Percentiles rank a stretch among this genome's conserved stretches.
Evolutionary conservation across 768 basidiomycete genomes (phyloP).

Genomic region (Coprinellus micaceus): DNA sequence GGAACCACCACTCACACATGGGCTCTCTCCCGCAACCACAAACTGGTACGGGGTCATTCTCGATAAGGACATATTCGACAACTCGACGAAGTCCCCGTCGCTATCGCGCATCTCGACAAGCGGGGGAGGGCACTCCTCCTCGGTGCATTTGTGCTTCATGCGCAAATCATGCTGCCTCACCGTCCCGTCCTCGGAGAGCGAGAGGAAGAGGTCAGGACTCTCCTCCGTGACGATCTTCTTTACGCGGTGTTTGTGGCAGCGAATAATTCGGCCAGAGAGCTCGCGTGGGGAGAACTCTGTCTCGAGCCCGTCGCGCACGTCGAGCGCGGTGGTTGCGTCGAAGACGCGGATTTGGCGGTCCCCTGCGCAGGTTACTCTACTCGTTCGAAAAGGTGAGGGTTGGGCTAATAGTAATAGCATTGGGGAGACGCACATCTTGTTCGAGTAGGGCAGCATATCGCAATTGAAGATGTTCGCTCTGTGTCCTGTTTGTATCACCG

Average conservation of each 20-base stretch:
- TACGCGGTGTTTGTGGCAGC: constrained; percentile 69
- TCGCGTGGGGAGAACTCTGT: constrained; percentile 43
- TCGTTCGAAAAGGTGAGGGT: constrained; percentile 10
- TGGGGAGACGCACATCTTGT: constrained; percentile 57
- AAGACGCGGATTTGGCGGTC: constrained; percentile 78
- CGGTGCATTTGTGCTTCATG: constrained; percentile 59
- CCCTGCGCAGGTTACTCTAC: constrained; percentile 68
- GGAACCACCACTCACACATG: constrained; percentile 50
- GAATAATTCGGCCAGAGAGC: constrained; percentile 50
- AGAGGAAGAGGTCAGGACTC: constrained; percentile 70
- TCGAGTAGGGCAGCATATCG: constrained; percentile 73
- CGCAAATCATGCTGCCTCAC: constrained; percentile 88
- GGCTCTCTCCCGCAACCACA: constrained; percentile 78
- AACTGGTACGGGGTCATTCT: constrained; percentile 79
- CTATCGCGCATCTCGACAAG: constrained; percentile 57
- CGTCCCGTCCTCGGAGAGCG: constrained; percentile 85
- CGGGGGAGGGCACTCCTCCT: constrained; percentile 61
- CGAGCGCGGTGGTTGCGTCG: constrained; percentile 51
- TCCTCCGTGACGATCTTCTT: constrained; percentile 81
- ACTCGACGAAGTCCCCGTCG: constrained; percentile 26
- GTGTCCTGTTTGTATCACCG: constrained; percentile 78
- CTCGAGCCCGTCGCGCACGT: constrained; percentile 38
- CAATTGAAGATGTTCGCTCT: constrained; percentile 82
- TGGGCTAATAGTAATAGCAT: constrained; percentile 10
- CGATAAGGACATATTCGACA: constrained; percentile 74